Percentiles rank a stretch among this genome's conserved stretches.
phyloP scores from a whole-genome alignment of 352 stramenopile species.

The Nothophytophthora sp. region DNA sequence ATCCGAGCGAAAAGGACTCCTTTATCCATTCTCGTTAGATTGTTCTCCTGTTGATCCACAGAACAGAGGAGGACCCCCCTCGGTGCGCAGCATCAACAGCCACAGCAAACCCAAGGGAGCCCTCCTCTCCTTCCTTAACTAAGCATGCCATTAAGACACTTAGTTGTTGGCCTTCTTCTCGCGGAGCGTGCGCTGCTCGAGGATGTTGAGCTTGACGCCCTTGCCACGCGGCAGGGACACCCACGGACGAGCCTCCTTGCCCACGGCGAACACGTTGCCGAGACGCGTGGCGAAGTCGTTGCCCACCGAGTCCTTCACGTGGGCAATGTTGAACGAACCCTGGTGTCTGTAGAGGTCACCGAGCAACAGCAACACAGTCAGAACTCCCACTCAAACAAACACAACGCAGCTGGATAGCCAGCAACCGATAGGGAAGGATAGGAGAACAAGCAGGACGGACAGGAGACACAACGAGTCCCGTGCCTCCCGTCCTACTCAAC shows the following conservation, averaged over 20 bases:
- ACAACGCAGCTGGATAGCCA: too few relatives aligned
- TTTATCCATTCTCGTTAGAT: constrained; percentile 37
- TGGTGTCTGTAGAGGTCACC: constrained; percentile 91
- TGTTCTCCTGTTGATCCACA: constrained; percentile 27
- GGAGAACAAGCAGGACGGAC: constrained; percentile 9
- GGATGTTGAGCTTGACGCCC: constrained; percentile 99
- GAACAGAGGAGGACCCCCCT: neutral
- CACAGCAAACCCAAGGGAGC: constrained; percentile 17
- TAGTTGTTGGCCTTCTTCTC: constrained; percentile 82
- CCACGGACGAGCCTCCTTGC: constrained; percentile 90
- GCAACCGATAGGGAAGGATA: too few relatives aligned
- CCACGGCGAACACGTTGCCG: constrained; percentile 98
- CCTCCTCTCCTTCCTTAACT: constrained; percentile 11
- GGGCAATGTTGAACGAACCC: constrained; percentile 99
- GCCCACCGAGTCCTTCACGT: constrained; percentile 98
- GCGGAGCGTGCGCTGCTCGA: constrained; percentile 92
- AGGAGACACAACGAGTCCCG: constrained; percentile 10
- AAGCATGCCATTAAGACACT: constrained; percentile 14
- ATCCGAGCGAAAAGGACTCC: constrained; percentile 28
- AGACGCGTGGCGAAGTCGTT: constrained; percentile 98
- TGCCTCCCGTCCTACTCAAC: constrained; percentile 33
- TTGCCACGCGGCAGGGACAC: constrained; percentile 98
- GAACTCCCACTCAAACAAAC: constrained; percentile 1
- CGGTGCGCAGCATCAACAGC: constrained; percentile 16
- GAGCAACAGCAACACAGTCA: constrained; percentile 28